These are phyloP conservation scores for Alternaria infectoria DNA, from an alignment of 2,329 filamentous ascomycete genomes.

Conservation along the genomic window DNA sequence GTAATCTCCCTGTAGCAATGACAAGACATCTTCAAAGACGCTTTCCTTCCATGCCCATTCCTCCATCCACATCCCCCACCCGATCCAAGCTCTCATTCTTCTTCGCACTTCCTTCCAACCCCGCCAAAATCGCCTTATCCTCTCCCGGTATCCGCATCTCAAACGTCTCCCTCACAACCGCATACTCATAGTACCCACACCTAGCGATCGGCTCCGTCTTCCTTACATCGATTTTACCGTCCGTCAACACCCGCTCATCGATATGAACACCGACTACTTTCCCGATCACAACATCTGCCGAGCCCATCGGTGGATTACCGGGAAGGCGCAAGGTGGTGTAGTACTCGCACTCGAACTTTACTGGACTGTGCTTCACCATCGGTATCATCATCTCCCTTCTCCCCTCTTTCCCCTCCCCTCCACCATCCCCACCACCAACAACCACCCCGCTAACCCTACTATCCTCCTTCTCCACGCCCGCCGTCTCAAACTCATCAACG, in stretches of 20 bases:
- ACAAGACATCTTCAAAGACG: no score
- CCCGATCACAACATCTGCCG: conserved; percentile 64
- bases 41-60: no score
- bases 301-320: conserved; percentile 64
- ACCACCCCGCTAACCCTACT: conserved; percentile 45
- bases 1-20: no score
- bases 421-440: background rate
- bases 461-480: conserved; percentile 57
- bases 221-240: conserved; percentile 61
- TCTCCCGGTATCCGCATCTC: conserved; percentile 62
- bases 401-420: background rate
- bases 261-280: conserved; percentile 65
- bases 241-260: conserved; percentile 60
- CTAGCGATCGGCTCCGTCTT: conserved; percentile 66
- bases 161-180: conserved; percentile 62
- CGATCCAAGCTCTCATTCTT: conserved; percentile 23
- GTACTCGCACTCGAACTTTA: conserved; percentile 65
- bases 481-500: conserved; percentile 62
- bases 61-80: background rate
- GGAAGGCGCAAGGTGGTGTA: conserved; percentile 62
- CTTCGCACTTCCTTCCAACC: conserved; percentile 39
- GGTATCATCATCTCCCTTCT: conserved; percentile 42
- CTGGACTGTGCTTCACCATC: conserved; percentile 62
- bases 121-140: conserved; percentile 28
- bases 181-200: conserved; percentile 67